These are phyloP conservation scores for Tympanopsis confertula DNA, from an alignment of 2,329 filamentous ascomycete species.

Conservation along the genomic window DNA sequence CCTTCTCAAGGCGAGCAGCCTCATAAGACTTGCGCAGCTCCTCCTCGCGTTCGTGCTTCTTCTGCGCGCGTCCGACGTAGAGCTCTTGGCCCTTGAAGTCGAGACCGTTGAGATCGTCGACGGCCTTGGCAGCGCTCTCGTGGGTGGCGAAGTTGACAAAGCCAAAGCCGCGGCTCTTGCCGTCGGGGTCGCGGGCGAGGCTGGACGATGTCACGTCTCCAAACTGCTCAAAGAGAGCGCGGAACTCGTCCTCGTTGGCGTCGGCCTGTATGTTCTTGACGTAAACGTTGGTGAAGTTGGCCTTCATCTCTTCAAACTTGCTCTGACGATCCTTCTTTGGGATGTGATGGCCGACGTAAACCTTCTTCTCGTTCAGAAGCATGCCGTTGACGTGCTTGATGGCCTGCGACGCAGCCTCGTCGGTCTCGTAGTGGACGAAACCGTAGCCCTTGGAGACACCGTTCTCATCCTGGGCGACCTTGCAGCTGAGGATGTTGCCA, in stretches of 20 bases:
- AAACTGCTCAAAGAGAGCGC: slow-evolving; percentile 78
- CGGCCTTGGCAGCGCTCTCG: slow-evolving; percentile 72
- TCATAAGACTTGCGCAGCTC: slow-evolving; percentile 98
- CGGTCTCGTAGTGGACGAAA: slow-evolving; percentile 99
- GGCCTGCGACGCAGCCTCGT: slow-evolving; percentile 87
- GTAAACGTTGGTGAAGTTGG: slow-evolving; percentile 99
- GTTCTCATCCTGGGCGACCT: slow-evolving; percentile 95
- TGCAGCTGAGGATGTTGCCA: slow-evolving; percentile 98
- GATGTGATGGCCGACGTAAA: slow-evolving; percentile 97
- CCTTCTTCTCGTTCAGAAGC: slow-evolving; percentile 99
- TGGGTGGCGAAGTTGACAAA: slow-evolving; percentile 95
- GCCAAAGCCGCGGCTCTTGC: slow-evolving; percentile 89
- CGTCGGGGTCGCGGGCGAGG: slow-evolving; percentile 75
- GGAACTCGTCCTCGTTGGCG: slow-evolving; percentile 87
- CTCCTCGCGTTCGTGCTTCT: slow-evolving; percentile 99
- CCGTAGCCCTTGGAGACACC: slow-evolving; percentile 97
- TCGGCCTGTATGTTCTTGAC: slow-evolving; percentile 92
- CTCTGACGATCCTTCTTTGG: slow-evolving; percentile 99
- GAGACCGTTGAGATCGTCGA: slow-evolving; percentile 82
- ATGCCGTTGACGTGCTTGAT: slow-evolving; percentile 99
- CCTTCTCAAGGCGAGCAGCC: slow-evolving; percentile 93
- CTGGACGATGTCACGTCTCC: slow-evolving; percentile 94
- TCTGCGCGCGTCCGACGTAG: slow-evolving; percentile 96
- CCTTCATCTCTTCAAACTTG: slow-evolving; percentile 99
- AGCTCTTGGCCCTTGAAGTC: slow-evolving; percentile 91